These are phyloP conservation scores for Sporothrix mexicana DNA, from an alignment of 2,329 filamentous ascomycete species.

Conservation along the genomic window DNA sequence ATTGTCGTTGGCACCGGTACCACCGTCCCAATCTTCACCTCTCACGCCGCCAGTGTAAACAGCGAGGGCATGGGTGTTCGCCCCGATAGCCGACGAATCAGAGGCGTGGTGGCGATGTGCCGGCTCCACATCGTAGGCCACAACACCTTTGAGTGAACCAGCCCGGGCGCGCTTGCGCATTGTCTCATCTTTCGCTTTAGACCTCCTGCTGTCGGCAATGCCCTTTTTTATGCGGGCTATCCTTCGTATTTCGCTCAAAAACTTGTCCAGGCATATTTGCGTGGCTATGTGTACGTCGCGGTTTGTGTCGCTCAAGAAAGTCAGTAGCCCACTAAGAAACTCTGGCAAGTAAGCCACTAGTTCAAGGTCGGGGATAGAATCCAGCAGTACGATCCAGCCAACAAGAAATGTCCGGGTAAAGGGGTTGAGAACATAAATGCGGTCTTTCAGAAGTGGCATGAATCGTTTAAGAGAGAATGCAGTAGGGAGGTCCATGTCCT, in stretches of 20 bases:
- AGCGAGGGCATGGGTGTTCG: slow-evolving; percentile 38
- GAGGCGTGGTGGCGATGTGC: slow-evolving; percentile 63
- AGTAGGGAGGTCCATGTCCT: slow-evolving; percentile 66
- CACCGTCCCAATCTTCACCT: slow-evolving; percentile 60
- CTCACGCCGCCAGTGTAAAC: slow-evolving; percentile 48
- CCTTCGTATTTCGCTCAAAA: slow-evolving; percentile 90
- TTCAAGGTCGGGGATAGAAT: slow-evolving; percentile 96
- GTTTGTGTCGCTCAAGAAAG: slow-evolving; percentile 90
- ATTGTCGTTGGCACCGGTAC: slow-evolving; percentile 76
- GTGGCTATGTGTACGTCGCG: slow-evolving; percentile 94
- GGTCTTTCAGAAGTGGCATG: slow-evolving; percentile 90
- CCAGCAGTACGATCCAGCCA: slow-evolving; percentile 91
- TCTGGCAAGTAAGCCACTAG: slow-evolving; percentile 91
- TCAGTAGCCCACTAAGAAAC: slow-evolving; percentile 86
- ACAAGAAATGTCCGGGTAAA: slow-evolving; percentile 95
- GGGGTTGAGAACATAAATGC: slow-evolving; percentile 92
- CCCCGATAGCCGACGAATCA: slow-evolving; percentile 54
- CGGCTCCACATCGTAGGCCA: slow-evolving; percentile 58
- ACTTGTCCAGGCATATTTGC: slow-evolving; percentile 85
- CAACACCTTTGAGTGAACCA: slow-evolving; percentile 70
- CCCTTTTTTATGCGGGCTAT: slow-evolving; percentile 93
- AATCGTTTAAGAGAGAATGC: slow-evolving; percentile 92
- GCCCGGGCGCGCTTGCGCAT: slow-evolving; percentile 67
- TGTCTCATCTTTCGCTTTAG: slow-evolving; percentile 60
- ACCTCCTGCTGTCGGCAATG: slow-evolving; percentile 82